These are phyloP conservation scores for Acorus gramineus DNA, from an alignment of 106 monocot genomes.

Conservation along the genomic window DNA sequence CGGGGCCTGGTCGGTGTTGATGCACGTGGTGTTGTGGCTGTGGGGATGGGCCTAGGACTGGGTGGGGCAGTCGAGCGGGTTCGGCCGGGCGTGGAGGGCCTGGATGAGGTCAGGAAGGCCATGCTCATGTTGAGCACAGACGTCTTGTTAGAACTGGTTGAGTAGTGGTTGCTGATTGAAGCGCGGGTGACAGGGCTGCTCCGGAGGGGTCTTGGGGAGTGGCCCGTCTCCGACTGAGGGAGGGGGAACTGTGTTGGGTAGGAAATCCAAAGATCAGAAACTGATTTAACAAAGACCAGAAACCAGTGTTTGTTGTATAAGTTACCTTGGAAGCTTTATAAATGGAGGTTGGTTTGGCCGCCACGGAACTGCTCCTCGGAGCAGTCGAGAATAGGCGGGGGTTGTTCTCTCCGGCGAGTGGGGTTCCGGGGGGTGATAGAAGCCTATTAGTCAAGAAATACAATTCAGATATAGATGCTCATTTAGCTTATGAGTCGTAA, in stretches of 20 bases:
- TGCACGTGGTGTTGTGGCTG: slow-evolving; percentile 31
- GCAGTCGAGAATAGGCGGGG: slow-evolving; percentile 12
- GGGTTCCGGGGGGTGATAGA: slow-evolving; percentile 69
- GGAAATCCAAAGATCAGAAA: not conserved
- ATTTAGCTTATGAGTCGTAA: too few relatives aligned
- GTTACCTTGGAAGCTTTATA: slow-evolving; percentile 57
- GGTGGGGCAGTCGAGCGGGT: slow-evolving; percentile 17
- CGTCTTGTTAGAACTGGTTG: slow-evolving; percentile 32
- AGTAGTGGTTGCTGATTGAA: slow-evolving; percentile 32
- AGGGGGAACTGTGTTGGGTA: slow-evolving; percentile 32
- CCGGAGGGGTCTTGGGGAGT: slow-evolving; percentile 35
- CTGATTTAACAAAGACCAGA: too few relatives aligned
- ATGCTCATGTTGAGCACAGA: slow-evolving; percentile 53
- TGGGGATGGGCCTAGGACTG: slow-evolving; percentile 9
- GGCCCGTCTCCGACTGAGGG: slow-evolving; percentile 28
- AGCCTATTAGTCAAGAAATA: slow-evolving; percentile 32
- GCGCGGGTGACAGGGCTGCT: slow-evolving; percentile 55
- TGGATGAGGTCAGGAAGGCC: slow-evolving; percentile 42
- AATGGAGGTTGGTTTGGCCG: slow-evolving; percentile 30
- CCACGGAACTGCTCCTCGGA: slow-evolving; percentile 14
- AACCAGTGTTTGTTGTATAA: not conserved
- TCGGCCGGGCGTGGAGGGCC: slow-evolving; percentile 58
- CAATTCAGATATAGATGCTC: not conserved
- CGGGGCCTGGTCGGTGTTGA: slow-evolving; percentile 49
- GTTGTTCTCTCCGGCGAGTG: slow-evolving; percentile 31